These are phyloP conservation scores for Trypanosoma avium DNA, from an alignment of 208 protist genomes.

Conservation along the genomic window DNA sequence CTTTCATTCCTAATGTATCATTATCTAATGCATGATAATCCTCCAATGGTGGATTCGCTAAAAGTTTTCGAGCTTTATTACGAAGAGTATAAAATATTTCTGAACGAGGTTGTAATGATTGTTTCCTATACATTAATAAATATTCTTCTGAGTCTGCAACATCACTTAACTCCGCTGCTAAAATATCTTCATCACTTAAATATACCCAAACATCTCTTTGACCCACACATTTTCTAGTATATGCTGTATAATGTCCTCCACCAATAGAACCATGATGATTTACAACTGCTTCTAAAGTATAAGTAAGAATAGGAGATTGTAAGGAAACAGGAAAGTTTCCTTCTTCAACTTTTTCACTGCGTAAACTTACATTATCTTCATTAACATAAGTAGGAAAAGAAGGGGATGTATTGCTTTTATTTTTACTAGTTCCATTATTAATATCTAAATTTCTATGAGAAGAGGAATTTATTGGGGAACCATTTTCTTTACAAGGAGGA, in stretches of 20 bases:
- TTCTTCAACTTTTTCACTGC: too few species aligned
- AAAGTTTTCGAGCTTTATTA: conserved; percentile 51
- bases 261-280: conserved; percentile 82
- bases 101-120: conserved; percentile 42
- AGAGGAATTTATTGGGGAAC: neutral
- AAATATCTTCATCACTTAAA: conserved; percentile 74
- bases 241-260: conserved; percentile 88
- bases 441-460: neutral
- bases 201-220: conserved; percentile 60
- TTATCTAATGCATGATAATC: neutral
- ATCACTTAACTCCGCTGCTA: conserved; percentile 27
- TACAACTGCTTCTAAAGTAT: conserved; percentile 80
- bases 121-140: conserved; percentile 82
- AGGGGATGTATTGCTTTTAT: too few species aligned
- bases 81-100: conserved; percentile 44
- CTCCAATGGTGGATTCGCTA: neutral
- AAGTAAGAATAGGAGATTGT: conserved; percentile 49
- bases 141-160: conserved; percentile 84
- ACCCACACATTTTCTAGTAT: conserved; percentile 55
- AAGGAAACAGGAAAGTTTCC: neutral
- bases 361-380: too few species aligned
- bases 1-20: neutral
- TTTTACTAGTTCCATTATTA: too few species aligned
- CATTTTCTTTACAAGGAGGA: neutral
- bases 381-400: neutral